Conservation (phyloP, 2,329 filamentous ascomycete genomes). For the Pseudocercospora pini-densiflorae region DNA sequence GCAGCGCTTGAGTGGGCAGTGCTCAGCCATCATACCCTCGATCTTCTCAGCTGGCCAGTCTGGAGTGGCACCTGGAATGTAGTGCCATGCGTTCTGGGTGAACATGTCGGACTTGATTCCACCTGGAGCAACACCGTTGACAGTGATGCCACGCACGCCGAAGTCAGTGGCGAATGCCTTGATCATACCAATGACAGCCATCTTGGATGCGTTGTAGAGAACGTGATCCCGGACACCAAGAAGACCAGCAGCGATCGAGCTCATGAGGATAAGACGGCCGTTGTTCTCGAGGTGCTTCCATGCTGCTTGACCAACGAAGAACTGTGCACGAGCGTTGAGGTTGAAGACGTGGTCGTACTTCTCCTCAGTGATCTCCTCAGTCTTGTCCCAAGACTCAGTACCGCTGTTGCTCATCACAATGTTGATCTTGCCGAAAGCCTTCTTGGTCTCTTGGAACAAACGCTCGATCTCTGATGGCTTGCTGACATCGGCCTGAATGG, state of each 20-base stretch:
- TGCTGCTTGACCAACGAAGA: constrained; percentile 77
- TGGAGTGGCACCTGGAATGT: constrained; percentile 55
- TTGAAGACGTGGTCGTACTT: constrained; percentile 73
- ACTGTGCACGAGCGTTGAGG: constrained; percentile 72
- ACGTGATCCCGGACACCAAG: constrained; percentile 72
- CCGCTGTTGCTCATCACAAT: constrained; percentile 61
- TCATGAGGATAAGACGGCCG: constrained; percentile 76
- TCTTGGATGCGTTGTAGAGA: constrained; percentile 73
- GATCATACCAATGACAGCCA: constrained; percentile 73
- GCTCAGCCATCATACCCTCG: constrained; percentile 54
- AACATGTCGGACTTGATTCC: constrained; percentile 81
- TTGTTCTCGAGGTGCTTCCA: constrained; percentile 72
- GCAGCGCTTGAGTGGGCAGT: constrained; percentile 55
- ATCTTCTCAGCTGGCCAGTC: constrained; percentile 56
- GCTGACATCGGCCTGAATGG: constrained; percentile 64
- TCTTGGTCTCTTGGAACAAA: constrained; percentile 54
- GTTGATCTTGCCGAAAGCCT: constrained; percentile 49
- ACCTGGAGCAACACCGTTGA: constrained; percentile 74
- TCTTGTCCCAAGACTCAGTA: constrained; percentile 70
- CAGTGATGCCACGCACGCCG: constrained; percentile 69
- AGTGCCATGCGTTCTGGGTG: constrained; percentile 48
- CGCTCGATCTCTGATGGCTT: constrained; percentile 62
- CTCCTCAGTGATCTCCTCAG: constrained; percentile 70
- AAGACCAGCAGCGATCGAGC: constrained; percentile 69
- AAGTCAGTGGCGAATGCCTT: constrained; percentile 74